Conservation (phyloP, 2,329 filamentous ascomycete species). For the Xylariaceae sp. region DNA sequence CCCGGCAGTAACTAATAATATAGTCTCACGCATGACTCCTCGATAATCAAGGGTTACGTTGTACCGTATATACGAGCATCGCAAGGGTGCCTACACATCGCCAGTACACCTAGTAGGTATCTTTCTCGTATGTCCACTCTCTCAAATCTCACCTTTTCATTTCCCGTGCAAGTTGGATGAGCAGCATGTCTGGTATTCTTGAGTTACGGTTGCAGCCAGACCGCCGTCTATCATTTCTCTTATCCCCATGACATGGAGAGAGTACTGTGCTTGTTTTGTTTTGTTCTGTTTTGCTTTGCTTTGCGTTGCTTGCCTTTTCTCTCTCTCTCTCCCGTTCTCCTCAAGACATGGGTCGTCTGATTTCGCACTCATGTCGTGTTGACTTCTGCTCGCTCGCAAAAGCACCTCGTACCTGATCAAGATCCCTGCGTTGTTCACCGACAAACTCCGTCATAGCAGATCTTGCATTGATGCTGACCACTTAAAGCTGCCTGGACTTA, state of each 20-base stretch:
- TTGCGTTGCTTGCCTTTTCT: not conserved
- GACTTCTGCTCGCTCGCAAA: not conserved
- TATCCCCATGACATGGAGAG: not conserved
- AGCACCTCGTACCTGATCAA: slow-evolving; percentile 2
- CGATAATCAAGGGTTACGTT: slow-evolving; percentile 4
- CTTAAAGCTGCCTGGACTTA: slow-evolving; percentile 12
- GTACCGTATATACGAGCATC: slow-evolving; percentile 1
- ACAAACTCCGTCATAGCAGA: slow-evolving; percentile 7
- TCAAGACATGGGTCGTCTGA: not conserved
- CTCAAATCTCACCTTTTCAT: slow-evolving; percentile 2
- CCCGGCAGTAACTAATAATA: slow-evolving; percentile 1
- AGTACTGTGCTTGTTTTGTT: not conserved
- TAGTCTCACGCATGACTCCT: not conserved
- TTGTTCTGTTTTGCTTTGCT: not conserved
- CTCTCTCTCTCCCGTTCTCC: not conserved
- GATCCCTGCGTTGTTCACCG: slow-evolving; percentile 1
- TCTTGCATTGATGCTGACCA: slow-evolving; percentile 13
- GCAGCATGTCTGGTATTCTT: not conserved
- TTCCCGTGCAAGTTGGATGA: not conserved
- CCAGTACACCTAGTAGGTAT: slow-evolving; percentile 13
- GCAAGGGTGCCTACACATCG: not conserved
- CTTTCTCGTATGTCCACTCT: slow-evolving; percentile 5
- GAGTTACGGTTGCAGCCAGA: not conserved
- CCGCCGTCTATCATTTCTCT: not conserved
- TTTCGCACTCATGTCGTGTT: not conserved